Evolutionary conservation across 129 eudicot species (phyloP).

Genomic region (Lonicera japonica): DNA sequence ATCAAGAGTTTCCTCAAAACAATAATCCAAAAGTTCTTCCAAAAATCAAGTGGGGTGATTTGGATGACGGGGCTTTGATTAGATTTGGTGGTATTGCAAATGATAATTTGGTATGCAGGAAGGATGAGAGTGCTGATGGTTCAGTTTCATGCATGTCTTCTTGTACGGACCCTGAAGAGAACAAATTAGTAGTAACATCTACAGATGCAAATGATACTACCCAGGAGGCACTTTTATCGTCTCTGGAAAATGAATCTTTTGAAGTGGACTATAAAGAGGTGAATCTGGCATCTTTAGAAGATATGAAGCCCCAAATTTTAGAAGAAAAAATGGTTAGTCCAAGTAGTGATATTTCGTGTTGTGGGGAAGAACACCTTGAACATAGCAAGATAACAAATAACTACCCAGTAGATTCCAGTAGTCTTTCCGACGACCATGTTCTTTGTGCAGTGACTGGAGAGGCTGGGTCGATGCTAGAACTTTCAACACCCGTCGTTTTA

Average conservation of each 20-base stretch:
- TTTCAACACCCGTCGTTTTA: conserved; percentile 9
- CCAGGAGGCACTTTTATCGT: conserved; percentile 15
- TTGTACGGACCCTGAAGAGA: conserved; percentile 22
- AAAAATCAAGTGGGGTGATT: conserved; percentile 77
- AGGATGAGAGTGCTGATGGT: conserved; percentile 20
- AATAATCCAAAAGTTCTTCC: conserved; percentile 38
- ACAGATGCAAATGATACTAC: conserved; percentile 17
- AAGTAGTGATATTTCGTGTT: conserved; percentile 10
- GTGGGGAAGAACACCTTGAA: too few species aligned
- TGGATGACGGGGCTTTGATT: conserved; percentile 60
- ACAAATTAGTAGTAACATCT: conserved; percentile 21
- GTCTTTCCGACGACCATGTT: conserved; percentile 3
- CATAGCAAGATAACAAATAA: conserved; percentile 18
- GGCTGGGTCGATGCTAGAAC: conserved; percentile 3
- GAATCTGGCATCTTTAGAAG: conserved; percentile 47
- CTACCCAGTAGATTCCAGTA: conserved; percentile 3
- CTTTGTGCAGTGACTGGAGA: conserved; percentile 12
- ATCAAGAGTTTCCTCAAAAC: conserved; percentile 20
- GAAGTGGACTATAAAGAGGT: conserved; percentile 32
- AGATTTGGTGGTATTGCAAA: conserved; percentile 43
- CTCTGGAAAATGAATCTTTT: conserved; percentile 3
- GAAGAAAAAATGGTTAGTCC: conserved; percentile 33
- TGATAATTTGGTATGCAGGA: conserved; percentile 19
- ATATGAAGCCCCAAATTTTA: conserved; percentile 29
- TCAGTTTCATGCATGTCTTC: conserved; percentile 19